These are phyloP conservation scores for Lactarius hengduanensis DNA, from an alignment of 768 basidiomycete species.

Conservation along the genomic window DNA sequence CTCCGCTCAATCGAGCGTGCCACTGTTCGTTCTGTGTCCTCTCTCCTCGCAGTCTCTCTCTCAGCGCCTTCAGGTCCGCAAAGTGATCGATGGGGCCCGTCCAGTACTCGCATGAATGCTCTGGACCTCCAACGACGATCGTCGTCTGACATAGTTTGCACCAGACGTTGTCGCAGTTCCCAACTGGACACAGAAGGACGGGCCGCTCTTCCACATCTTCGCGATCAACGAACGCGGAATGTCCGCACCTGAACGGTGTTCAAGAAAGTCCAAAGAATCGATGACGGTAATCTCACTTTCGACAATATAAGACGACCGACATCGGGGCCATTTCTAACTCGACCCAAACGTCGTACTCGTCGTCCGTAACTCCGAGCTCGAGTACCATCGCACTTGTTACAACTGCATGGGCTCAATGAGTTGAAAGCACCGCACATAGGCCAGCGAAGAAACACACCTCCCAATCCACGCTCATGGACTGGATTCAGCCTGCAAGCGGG, in stretches of 20 bases:
- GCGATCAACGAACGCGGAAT: constrained; percentile 3
- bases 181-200: not conserved
- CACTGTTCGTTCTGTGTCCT: not conserved
- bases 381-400: not conserved
- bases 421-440: not conserved
- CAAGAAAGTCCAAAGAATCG: not conserved
- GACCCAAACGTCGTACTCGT: constrained; percentile 7
- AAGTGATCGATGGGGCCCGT: constrained; percentile 2
- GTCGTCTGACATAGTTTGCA: constrained; percentile 9
- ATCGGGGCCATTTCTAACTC: constrained; percentile 4
- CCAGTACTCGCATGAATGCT: not conserved
- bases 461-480: not conserved
- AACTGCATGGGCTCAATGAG: not conserved
- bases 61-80: not conserved
- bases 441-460: not conserved
- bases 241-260: not conserved
- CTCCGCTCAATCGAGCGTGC: not conserved
- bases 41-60: not conserved
- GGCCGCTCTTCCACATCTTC: constrained; percentile 4
- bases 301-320: constrained; percentile 4
- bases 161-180: not conserved
- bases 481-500: not conserved
- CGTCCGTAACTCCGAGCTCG: constrained; percentile 4
- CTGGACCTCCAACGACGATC: constrained; percentile 2
- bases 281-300: not conserved